A percentile compares a stretch with the other conserved stretches of the same genome.
Evolutionary conservation across 139 green algal genomes (phyloP).

Genomic region (Auxenochlorella pyrenoidosa): DNA sequence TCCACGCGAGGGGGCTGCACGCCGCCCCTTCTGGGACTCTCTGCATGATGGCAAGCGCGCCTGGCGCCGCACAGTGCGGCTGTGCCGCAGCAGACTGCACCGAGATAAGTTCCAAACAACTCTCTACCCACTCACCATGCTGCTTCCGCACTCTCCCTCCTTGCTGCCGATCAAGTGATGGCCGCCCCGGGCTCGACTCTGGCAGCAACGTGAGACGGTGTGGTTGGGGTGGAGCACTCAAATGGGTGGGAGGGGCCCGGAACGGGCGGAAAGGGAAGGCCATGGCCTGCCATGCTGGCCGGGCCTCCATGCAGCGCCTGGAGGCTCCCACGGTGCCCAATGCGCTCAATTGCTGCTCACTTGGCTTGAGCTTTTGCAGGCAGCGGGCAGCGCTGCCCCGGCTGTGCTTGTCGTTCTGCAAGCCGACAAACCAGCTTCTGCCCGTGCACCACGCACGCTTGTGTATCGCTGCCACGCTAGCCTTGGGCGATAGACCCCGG

Average conservation of each 20-base stretch:
- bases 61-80: neutral
- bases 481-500: too few species aligned
- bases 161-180: conserved; percentile 1
- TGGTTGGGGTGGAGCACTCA: neutral
- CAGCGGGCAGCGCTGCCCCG: too few species aligned
- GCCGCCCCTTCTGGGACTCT: neutral
- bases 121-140: neutral
- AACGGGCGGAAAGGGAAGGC: too few species aligned
- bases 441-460: too few species aligned
- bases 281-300: too few species aligned
- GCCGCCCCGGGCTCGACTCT: neutral
- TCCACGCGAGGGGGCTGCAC: neutral
- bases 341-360: too few species aligned
- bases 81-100: neutral
- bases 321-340: too few species aligned
- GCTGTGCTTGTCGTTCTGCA: too few species aligned
- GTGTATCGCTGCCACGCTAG: too few species aligned
- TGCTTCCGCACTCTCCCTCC: neutral
- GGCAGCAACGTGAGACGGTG: neutral
- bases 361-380: too few species aligned
- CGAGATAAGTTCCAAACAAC: neutral
- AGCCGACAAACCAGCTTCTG: too few species aligned
- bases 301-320: too few species aligned
- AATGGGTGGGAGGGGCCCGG: neutral
- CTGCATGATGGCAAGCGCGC: neutral